phyloP scores from a whole-genome alignment of 345 rosid species.

The Nephelium lappaceum region DNA sequence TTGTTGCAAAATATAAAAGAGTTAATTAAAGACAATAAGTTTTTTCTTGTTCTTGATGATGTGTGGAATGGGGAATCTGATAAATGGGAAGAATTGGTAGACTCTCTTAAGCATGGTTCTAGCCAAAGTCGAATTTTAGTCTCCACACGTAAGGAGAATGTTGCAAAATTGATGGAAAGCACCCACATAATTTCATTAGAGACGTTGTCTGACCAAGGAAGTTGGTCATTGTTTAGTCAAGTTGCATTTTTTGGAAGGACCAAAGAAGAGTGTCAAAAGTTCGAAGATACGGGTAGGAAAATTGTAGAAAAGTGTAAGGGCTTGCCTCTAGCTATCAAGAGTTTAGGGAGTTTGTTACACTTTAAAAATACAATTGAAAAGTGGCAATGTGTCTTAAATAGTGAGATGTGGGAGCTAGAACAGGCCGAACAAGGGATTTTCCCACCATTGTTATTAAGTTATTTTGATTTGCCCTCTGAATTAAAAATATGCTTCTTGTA shows the following conservation, averaged over 20 bases:
- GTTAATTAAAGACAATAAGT: not conserved
- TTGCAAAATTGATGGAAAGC: not conserved
- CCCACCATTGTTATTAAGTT: not conserved
- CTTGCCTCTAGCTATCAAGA: not conserved
- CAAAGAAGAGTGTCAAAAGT: not conserved
- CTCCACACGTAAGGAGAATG: not conserved
- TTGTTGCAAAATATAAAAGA: not conserved
- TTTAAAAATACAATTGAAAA: not conserved
- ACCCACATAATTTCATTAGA: not conserved
- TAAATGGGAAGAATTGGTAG: not conserved
- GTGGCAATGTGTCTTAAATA: not conserved
- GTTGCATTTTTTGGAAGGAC: not conserved
- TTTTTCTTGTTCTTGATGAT: not conserved
- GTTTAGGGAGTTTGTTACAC: not conserved
- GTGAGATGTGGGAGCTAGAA: conserved; percentile 5
- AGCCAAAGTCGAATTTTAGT: not conserved
- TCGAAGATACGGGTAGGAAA: not conserved
- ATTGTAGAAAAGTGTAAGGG: not conserved
- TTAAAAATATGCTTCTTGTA: not conserved
- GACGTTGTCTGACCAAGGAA: not conserved
- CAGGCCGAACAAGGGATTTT: not conserved
- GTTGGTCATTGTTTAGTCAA: not conserved
- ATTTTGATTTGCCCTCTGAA: not conserved
- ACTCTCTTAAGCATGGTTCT: not conserved
- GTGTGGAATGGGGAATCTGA: not conserved